Evolutionary conservation across 2,329 filamentous ascomycete genomes (phyloP), one percentile per base, ranked within the genome.

Genomic region (Nakataea oryzae): DNA sequence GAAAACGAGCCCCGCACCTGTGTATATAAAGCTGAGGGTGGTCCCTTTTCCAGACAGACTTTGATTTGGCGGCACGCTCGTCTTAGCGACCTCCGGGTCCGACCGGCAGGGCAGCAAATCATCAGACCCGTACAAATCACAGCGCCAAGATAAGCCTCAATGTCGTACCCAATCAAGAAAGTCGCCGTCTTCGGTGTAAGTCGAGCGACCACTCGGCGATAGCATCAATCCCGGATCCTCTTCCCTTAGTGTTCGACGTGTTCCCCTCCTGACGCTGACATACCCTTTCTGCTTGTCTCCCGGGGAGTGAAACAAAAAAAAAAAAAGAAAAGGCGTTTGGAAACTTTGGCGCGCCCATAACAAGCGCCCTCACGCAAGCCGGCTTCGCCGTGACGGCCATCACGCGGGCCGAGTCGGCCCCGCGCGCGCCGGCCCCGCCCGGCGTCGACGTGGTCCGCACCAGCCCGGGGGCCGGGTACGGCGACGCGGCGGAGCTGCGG

Each of bases 301-400:
- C n/a, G n/a, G n/a, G n/a, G n/a, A n/a, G n/a, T n/a, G n/a, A n/a
- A n/a, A n/a, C n/a, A n/a, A n/a, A 56, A 28, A 28, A 13, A 7
- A 55, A 12, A 57, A 12, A 27, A 12, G 24, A 57, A n/a, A 57
- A 17, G 72, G 72, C 66, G 1, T 72, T 72, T 11, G 73, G 72
- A n/a, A 71, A 68, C 57, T 56, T 74, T 3, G 72, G 73, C 9
- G 66, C 61, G 30, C 66, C 67, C 8, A 62, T 70, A 26, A 67
- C 70, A 14, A 61, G 65, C 21, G 71, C 68, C 28, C 71, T 74
- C 17, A 57, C 71, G 26, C 65, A 68, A 8, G 71, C 71, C n/a
- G 68, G 67, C 13, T 74, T 84, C 74, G 75, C 75, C 24, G 74
- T 82, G 63, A 81, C 80, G 29, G 75, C 80, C 17, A 73, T 85